Evolutionary conservation across 2,329 filamentous ascomycete species (phyloP).

Genomic region (Trichoderma afroharzianum): DNA sequence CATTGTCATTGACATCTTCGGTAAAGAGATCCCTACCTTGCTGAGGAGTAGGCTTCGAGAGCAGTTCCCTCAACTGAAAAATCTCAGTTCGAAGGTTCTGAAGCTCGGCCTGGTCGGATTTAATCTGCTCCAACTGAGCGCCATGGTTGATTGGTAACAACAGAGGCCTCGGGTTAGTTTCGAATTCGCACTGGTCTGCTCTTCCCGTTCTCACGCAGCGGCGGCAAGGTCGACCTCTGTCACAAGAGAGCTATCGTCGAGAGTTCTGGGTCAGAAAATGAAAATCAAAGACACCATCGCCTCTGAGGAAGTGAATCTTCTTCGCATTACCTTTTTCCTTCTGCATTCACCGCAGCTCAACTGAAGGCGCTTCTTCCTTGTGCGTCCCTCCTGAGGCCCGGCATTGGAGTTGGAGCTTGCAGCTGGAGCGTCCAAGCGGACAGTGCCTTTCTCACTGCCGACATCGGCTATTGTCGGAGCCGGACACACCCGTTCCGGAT

Average conservation of each 20-base stretch:
- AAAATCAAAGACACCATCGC: neutral
- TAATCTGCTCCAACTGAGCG: conserved; percentile 4
- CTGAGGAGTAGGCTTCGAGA: neutral
- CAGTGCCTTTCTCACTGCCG: neutral
- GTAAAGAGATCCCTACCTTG: neutral
- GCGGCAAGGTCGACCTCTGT: neutral
- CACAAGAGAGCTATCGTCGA: neutral
- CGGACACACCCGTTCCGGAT: conserved; percentile 1
- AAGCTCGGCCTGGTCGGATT: neutral
- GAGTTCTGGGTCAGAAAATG: neutral
- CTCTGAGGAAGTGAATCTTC: neutral
- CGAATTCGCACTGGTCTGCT: conserved; percentile 10
- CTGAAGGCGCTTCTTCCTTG: conserved; percentile 11
- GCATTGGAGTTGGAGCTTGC: neutral
- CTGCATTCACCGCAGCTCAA: conserved; percentile 6
- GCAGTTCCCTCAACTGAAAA: neutral
- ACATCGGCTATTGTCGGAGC: conserved; percentile 6
- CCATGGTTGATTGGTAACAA: neutral
- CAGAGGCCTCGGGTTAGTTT: neutral
- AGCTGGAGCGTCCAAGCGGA: neutral
- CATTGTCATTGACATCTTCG: neutral
- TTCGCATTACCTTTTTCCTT: conserved; percentile 11
- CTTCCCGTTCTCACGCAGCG: conserved; percentile 5
- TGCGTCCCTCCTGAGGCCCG: neutral
- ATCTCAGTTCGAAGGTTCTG: neutral